phyloP scores from a whole-genome alignment of 352 stramenopile species.

The Pythium chondricola region DNA sequence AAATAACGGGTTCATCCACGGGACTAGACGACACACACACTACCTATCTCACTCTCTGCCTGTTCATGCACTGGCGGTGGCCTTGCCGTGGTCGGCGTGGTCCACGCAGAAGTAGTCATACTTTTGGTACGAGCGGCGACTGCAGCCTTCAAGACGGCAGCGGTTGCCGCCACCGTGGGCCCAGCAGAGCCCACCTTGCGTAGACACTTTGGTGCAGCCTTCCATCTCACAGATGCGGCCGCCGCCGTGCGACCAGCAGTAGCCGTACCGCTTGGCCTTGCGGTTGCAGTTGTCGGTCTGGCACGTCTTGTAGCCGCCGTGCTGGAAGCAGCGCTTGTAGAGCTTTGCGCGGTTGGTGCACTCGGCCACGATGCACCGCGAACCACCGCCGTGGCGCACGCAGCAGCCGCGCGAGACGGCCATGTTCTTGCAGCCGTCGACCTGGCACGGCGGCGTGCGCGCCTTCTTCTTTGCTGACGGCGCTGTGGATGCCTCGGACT shows the following conservation, averaged over 20 bases:
- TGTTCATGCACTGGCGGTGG: too few relatives aligned
- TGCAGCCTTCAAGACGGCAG: slow-evolving; percentile 57
- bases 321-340: slow-evolving; percentile 73
- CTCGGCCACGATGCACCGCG: slow-evolving; percentile 38
- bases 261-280: slow-evolving; percentile 77
- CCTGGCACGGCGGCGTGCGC: slow-evolving; percentile 52
- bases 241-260: slow-evolving; percentile 77
- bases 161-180: slow-evolving; percentile 72
- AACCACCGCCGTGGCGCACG: slow-evolving; percentile 44
- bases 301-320: slow-evolving; percentile 68
- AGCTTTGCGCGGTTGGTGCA: slow-evolving; percentile 71
- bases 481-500: not conserved
- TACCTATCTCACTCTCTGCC: too few relatives aligned
- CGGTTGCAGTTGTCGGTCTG: slow-evolving; percentile 49
- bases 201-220: slow-evolving; percentile 58
- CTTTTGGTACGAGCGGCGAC: slow-evolving; percentile 71
- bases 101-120: slow-evolving; percentile 66
- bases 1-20: too few relatives aligned
- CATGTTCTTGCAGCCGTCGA: slow-evolving; percentile 59
- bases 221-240: slow-evolving; percentile 57
- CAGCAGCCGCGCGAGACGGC: slow-evolving; percentile 48
- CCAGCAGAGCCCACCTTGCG: slow-evolving; percentile 66
- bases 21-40: too few relatives aligned
- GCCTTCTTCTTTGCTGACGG: slow-evolving; percentile 26
- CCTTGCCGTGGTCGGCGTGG: slow-evolving; percentile 25